phyloP scores from a whole-genome alignment of 192 early-diverging fungal species.

The Backusella australiensis region DNA sequence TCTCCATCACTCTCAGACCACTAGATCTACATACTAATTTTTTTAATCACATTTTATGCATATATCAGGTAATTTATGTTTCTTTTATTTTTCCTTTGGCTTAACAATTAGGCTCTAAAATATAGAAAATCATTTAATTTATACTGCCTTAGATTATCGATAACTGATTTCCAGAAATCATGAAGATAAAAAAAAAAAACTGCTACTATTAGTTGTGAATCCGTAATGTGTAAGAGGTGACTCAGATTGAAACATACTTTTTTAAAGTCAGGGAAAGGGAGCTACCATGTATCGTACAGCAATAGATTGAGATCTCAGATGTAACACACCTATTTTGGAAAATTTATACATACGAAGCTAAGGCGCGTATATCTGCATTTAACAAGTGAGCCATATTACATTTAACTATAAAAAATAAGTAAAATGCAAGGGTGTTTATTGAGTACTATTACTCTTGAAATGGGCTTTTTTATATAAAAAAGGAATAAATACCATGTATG shows the following conservation, averaged over 20 bases:
- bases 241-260: not conserved
- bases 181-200: not conserved
- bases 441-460: not conserved
- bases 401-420: too few species aligned
- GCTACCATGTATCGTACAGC: too few species aligned
- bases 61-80: not conserved
- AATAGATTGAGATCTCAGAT: too few species aligned
- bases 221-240: not conserved
- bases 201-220: not conserved
- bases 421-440: not conserved
- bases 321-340: not conserved
- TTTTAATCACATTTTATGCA: not conserved
- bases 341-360: not conserved
- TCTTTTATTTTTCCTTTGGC: not conserved
- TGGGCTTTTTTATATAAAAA: not conserved
- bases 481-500: not conserved
- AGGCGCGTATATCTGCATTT: not conserved
- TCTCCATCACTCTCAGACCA: too few species aligned
- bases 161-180: not conserved
- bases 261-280: not conserved
- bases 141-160: not conserved
- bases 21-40: too few species aligned
- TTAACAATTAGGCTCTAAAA: not conserved
- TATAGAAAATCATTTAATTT: not conserved
- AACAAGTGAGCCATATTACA: not conserved